Evolutionary conservation across 306 rosid species (phyloP).

Genomic region (Lathyrus oleraceus): DNA sequence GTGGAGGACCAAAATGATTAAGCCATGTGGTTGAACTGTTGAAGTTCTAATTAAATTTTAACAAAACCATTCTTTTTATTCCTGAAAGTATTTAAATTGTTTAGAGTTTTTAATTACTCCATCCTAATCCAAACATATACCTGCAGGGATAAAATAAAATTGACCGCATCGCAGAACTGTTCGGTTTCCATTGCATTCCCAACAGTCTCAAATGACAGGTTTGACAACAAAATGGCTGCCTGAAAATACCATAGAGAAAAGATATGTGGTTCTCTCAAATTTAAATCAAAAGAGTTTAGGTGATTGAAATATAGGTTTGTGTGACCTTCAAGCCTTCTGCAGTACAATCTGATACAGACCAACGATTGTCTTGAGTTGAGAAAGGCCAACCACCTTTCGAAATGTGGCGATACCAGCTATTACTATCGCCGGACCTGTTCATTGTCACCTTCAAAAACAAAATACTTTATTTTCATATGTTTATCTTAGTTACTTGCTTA

Average conservation of each 20-base stretch:
- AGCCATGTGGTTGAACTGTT: not conserved
- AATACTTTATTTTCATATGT: not conserved
- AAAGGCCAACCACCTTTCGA: slow-evolving; percentile 80
- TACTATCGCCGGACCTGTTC: slow-evolving; percentile 47
- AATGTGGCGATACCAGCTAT: slow-evolving; percentile 61
- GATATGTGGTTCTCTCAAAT: not conserved
- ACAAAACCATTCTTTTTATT: not conserved
- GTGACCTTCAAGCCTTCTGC: slow-evolving; percentile 71
- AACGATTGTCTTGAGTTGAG: slow-evolving; percentile 70
- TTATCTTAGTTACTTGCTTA: not conserved
- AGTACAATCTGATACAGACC: slow-evolving; percentile 74
- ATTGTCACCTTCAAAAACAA: slow-evolving; percentile 39
- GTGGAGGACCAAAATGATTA: slow-evolving; percentile 3
- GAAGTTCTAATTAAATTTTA: slow-evolving; percentile 1
- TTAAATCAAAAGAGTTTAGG: too few relatives aligned
- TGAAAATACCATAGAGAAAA: slow-evolving; percentile 21
- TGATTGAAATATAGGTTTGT: not conserved
- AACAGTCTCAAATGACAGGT: slow-evolving; percentile 50
- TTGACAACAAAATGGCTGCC: slow-evolving; percentile 62
- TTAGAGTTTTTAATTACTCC: too few relatives aligned
- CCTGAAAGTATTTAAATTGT: too few relatives aligned
- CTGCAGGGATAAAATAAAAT: slow-evolving; percentile 68
- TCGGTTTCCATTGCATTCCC: slow-evolving; percentile 50
- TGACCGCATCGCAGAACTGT: slow-evolving; percentile 52
- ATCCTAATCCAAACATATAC: too few relatives aligned